Base-by-base conservation (phyloP, 2,329 filamentous ascomycete species). In the Apiospora rasikravindrae region DNA sequence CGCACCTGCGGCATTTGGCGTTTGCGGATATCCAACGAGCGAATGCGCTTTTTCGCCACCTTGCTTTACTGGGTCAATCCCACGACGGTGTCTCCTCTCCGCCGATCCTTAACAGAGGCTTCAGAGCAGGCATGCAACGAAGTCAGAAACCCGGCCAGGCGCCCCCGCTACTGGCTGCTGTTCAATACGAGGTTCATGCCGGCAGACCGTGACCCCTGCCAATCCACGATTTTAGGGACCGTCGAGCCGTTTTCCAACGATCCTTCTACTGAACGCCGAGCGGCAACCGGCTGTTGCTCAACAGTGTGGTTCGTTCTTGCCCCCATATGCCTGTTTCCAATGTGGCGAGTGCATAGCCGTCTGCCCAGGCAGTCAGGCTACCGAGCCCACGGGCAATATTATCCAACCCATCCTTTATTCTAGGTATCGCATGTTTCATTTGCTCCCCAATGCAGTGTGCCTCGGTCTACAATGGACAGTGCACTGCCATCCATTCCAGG, bases 301-400 rank as follows among this genome's bases (percentile, higher is more conserved):
- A 19, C 33, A 64, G 57, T 10, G 13, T 64, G 57, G 57, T n/a
- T 37, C 33, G 57, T 64, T 64, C 57, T 40, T 64, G 57, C n/a
- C 22, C 19, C 57, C 57, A 40, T 64, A 64, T 64, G 57, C 57
- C n/a, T 64, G 57, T 40, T 22, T 64, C 40, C 33, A 40, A 64
- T 64, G 57, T 64, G 57, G 57, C 57, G 33, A 64, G 57, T 64
- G 57, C 57, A 64, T 64, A 22, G 16, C 40, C n/a, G 57, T 40
- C 19, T 64, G 33, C 57, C n/a, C 49, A 26, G 49, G 49, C 40
- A 42, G 40, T 33, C 11, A 13, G 49, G n/a, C 49, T 53, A 24
- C 49, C 49, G 49, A 51, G 49, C n/a, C 49, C 49, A 26, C n/a
- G 29, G 37, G 7, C 26, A 33, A 19, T 33, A 22, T 24, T 1